Conservation (phyloP, 345 rosid genomes). For the Nasturtium officinale region DNA sequence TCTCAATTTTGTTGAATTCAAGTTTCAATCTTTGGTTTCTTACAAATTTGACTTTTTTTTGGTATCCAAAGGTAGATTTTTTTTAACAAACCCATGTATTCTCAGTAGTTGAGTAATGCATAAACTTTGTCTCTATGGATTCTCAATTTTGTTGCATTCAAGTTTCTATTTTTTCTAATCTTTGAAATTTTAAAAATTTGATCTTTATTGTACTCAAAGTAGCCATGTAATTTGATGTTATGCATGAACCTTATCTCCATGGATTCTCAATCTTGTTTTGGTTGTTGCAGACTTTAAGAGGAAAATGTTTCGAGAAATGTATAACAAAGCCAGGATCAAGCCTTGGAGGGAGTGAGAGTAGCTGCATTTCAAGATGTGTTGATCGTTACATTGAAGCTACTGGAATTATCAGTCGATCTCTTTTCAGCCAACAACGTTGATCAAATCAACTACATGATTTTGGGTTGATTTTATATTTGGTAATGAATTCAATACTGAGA, state of each 20-base stretch:
- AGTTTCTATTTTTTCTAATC: neutral
- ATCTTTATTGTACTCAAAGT: neutral
- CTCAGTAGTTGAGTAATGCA: neutral
- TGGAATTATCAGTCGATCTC: constrained; percentile 69
- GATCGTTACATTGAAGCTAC: constrained; percentile 98
- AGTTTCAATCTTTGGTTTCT: neutral
- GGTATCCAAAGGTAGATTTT: too few relatives aligned
- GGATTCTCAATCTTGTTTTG: neutral
- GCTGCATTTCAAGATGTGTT: constrained; percentile 93
- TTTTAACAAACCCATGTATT: neutral
- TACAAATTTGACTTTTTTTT: neutral
- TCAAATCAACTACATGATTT: neutral
- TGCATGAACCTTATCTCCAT: neutral
- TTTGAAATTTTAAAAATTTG: neutral
- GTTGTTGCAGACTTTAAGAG: constrained; percentile 64
- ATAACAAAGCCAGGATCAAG: constrained; percentile 92
- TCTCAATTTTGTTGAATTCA: neutral
- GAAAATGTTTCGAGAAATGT: constrained; percentile 89
- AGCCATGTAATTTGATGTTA: too few relatives aligned
- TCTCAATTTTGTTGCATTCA: neutral
- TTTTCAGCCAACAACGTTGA: constrained; percentile 62
- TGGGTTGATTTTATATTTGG: neutral
- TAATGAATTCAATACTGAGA: neutral
- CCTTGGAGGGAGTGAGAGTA: constrained; percentile 86
- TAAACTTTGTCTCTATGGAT: neutral